These are phyloP conservation scores for Secale cereale DNA, from an alignment of 176 grass and related monocot genomes.

Conservation along the genomic window DNA sequence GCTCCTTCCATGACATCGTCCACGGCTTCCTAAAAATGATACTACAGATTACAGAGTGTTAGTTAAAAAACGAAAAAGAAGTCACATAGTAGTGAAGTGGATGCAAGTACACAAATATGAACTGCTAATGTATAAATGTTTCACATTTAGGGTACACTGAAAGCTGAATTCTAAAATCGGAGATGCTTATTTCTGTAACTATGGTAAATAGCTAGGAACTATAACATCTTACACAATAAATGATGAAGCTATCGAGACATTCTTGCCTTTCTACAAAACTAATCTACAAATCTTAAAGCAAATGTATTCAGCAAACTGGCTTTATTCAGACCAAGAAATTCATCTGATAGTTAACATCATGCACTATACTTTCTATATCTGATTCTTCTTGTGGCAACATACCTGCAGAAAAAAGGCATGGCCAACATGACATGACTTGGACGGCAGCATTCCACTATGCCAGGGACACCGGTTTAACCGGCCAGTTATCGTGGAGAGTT, in stretches of 20 bases:
- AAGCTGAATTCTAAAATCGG: background rate
- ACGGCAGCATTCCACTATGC: too few species aligned
- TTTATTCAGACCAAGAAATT: conserved; percentile 12
- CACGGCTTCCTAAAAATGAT: conserved; percentile 54
- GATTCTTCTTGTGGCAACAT: too few species aligned
- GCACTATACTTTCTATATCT: too few species aligned
- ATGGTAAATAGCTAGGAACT: background rate
- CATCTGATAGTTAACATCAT: background rate
- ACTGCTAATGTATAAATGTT: background rate
- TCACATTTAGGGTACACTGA: background rate
- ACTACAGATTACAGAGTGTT: background rate
- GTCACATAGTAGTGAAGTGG: background rate
- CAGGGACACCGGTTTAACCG: too few species aligned
- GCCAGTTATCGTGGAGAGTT: too few species aligned
- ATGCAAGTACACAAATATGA: background rate
- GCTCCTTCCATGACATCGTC: conserved; percentile 61
- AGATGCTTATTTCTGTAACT: background rate
- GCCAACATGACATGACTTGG: too few species aligned
- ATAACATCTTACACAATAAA: background rate
- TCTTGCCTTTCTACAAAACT: background rate
- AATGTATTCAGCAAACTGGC: background rate
- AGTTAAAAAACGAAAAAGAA: conserved; percentile 16
- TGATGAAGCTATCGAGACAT: too few species aligned
- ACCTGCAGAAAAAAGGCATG: too few species aligned
- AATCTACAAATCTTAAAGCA: background rate